Conservation (phyloP, 768 basidiomycete species). For the Lyophyllum atratum region DNA sequence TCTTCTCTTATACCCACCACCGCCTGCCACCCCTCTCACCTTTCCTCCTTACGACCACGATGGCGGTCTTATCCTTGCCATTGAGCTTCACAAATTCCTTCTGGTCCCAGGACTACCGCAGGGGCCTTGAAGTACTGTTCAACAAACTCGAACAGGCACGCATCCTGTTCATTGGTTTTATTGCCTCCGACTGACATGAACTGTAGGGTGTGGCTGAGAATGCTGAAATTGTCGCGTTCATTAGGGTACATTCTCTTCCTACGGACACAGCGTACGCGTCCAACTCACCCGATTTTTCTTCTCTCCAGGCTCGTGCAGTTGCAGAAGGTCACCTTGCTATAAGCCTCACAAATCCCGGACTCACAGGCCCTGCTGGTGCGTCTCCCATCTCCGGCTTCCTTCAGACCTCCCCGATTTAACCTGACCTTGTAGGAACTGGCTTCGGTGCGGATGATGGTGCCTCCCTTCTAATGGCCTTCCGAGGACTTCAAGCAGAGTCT, state of each 20-base stretch:
- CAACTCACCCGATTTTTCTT: not conserved
- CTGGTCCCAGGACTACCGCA: conserved; percentile 91
- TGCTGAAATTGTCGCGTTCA: conserved; percentile 80
- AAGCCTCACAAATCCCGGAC: conserved; percentile 52
- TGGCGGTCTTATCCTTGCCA: conserved; percentile 91
- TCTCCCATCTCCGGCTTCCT: not conserved
- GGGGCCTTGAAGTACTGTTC: conserved; percentile 78
- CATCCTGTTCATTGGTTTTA: conserved; percentile 10
- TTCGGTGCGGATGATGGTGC: conserved; percentile 86
- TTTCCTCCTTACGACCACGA: conserved; percentile 28
- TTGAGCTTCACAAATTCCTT: conserved; percentile 89
- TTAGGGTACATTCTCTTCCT: conserved; percentile 58
- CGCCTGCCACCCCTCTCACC: not conserved
- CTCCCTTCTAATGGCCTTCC: conserved; percentile 77
- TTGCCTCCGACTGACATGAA: conserved; percentile 2
- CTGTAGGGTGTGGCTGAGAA: conserved; percentile 79
- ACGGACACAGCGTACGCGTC: not conserved
- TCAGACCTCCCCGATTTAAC: not conserved
- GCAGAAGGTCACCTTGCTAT: conserved; percentile 70
- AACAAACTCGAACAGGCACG: conserved; percentile 76
- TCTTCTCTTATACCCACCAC: conserved; percentile 5
- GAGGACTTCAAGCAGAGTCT: conserved; percentile 77
- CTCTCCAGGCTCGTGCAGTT: conserved; percentile 65
- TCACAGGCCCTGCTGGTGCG: conserved; percentile 53
- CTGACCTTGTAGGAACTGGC: conserved; percentile 47